Evolutionary conservation across 1,284 basidiomycete species (phyloP).

Genomic region (Cryptococcus depauperatus): DNA sequence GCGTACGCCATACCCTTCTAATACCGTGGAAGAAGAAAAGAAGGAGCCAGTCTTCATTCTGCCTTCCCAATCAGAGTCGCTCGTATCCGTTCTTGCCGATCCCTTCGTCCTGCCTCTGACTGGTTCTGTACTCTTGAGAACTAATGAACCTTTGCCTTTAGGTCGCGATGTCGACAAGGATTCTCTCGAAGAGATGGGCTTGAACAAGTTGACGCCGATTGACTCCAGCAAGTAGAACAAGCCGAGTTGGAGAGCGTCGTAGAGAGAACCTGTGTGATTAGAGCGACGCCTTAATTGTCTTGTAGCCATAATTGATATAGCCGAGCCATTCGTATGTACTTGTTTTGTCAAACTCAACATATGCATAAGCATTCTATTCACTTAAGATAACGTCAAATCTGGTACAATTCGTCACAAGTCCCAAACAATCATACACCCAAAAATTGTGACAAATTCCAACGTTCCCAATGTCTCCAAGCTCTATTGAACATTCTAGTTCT

Average conservation of each 20-base stretch:
- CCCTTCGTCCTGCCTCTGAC: too few relatives aligned
- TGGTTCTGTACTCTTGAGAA: too few relatives aligned
- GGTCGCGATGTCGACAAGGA: too few relatives aligned
- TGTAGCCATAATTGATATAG: not conserved
- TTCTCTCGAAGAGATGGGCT: not conserved
- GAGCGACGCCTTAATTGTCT: not conserved
- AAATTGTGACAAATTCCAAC: not conserved
- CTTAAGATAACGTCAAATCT: not conserved
- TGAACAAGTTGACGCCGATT: not conserved
- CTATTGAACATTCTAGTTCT: not conserved
- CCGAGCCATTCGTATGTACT: not conserved
- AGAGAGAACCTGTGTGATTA: not conserved
- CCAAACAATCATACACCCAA: not conserved
- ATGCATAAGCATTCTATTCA: too few relatives aligned
- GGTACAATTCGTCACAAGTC: not conserved
- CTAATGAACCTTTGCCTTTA: too few relatives aligned
- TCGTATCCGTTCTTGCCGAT: too few relatives aligned
- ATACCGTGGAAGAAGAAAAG: too few relatives aligned
- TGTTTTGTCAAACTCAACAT: too few relatives aligned
- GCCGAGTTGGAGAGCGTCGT: not conserved
- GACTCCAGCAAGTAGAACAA: not conserved
- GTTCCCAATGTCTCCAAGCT: not conserved
- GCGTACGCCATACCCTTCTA: too few relatives aligned
- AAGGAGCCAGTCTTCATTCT: too few relatives aligned
- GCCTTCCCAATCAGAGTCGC: too few relatives aligned